Evolutionary conservation across 805 yeast species (phyloP).

Genomic region (Starmerella sirachaensis): DNA sequence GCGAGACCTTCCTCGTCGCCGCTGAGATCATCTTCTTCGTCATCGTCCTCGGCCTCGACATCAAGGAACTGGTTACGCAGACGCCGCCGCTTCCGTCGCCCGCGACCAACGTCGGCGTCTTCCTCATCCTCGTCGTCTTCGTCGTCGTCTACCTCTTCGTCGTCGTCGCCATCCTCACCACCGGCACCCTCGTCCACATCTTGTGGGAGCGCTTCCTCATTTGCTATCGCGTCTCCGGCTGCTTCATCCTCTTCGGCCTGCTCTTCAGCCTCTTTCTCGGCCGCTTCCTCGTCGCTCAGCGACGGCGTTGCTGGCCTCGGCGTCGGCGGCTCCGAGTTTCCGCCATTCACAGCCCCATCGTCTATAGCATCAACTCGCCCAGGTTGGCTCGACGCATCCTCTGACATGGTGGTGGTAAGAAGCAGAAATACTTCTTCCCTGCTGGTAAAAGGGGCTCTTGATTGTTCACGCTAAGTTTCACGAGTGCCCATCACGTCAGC

Average conservation of each 20-base stretch:
- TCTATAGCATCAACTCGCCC: too few relatives aligned
- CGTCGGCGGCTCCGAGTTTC: too few relatives aligned
- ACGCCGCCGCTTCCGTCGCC: slow-evolving; percentile 32
- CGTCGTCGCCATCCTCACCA: slow-evolving; percentile 35
- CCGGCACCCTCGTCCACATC: slow-evolving; percentile 38
- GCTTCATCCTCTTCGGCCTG: slow-evolving; percentile 8
- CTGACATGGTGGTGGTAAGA: too few relatives aligned
- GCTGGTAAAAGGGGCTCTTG: too few relatives aligned
- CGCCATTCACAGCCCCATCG: too few relatives aligned
- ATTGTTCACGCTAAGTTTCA: too few relatives aligned
- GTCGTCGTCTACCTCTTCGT: slow-evolving; percentile 22
- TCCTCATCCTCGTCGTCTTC: slow-evolving; percentile 44
- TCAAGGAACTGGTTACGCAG: slow-evolving; percentile 79
- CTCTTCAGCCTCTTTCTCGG: slow-evolving; percentile 20
- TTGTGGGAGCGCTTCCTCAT: slow-evolving; percentile 18
- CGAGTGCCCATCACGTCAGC: too few relatives aligned
- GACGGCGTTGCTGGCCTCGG: too few relatives aligned
- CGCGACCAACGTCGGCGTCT: slow-evolving; percentile 34
- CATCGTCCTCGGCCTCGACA: slow-evolving; percentile 98
- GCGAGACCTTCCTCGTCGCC: slow-evolving; percentile 92
- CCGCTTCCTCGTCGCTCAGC: slow-evolving; percentile 23
- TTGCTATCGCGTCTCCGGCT: slow-evolving; percentile 24
- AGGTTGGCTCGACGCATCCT: too few relatives aligned
- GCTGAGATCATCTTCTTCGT: slow-evolving; percentile 85
- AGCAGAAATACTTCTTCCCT: too few relatives aligned